Conservation (phyloP, 306 rosid genomes). For the Pachyrhizus erosus region DNA sequence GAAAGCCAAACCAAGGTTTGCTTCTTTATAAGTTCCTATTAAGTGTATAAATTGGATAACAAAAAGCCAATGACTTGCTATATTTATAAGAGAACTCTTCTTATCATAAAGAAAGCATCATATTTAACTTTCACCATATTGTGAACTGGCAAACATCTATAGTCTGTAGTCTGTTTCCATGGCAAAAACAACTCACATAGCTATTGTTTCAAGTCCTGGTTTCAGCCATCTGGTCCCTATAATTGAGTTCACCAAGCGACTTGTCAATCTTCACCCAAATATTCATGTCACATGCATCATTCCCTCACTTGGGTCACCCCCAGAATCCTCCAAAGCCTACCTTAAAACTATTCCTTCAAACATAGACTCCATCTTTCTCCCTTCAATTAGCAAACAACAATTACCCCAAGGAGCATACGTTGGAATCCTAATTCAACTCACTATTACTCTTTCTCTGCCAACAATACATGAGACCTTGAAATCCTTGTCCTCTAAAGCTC, state of each 20-base stretch:
- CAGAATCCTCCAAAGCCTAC: conserved; percentile 42
- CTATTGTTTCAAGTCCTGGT: conserved; percentile 47
- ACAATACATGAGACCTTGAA: conserved; percentile 27
- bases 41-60: not conserved
- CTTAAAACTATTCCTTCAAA: conserved; percentile 54
- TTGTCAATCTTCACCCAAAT: conserved; percentile 37
- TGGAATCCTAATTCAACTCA: conserved; percentile 25
- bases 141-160: not conserved
- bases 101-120: not conserved
- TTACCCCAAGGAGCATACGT: conserved; percentile 29
- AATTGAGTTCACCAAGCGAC: conserved; percentile 47
- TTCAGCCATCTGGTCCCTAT: conserved; percentile 51
- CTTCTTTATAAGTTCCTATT: not conserved
- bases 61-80: not conserved
- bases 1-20: not conserved
- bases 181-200: conserved; percentile 44
- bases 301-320: conserved; percentile 46
- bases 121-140: not conserved
- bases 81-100: not conserved
- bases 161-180: not conserved
- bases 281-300: conserved; percentile 54
- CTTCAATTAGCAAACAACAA: conserved; percentile 41
- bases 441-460: conserved; percentile 43
- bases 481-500: conserved; percentile 30
- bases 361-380: conserved; percentile 51